Percentiles rank a stretch among this genome's conserved stretches.
phyloP scores from a whole-genome alignment of 1,139 yeast species.

The Suhomyces coccinellae region DNA sequence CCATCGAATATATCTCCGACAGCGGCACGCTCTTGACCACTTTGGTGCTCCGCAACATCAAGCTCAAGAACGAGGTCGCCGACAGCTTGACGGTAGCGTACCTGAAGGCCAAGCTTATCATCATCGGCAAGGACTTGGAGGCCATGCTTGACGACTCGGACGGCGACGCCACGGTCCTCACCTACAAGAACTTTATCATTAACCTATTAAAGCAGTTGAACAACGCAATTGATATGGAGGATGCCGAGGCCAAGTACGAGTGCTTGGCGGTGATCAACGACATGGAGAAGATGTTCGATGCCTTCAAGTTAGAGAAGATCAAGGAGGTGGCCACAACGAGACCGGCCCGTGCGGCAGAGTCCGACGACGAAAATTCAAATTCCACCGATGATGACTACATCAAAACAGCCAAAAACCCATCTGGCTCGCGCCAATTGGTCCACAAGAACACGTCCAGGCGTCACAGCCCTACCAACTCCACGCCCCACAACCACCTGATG shows the following conservation, averaged over 20 bases:
- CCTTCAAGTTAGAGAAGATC: slow-evolving; percentile 40
- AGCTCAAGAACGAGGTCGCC: slow-evolving; percentile 47
- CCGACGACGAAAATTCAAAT: slow-evolving; percentile 1
- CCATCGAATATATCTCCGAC: slow-evolving; percentile 53
- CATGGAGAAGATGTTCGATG: slow-evolving; percentile 63
- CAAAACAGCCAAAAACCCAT: not conserved
- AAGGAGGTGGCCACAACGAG: slow-evolving; percentile 18
- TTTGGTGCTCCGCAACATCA: slow-evolving; percentile 48
- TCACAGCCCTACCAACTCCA: slow-evolving; percentile 8
- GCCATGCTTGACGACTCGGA: slow-evolving; percentile 28
- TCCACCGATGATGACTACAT: not conserved
- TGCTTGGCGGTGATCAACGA: slow-evolving; percentile 61
- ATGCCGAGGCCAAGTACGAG: slow-evolving; percentile 53
- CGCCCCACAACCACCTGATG: slow-evolving; percentile 12
- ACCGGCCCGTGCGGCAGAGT: not conserved
- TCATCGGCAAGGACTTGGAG: slow-evolving; percentile 57
- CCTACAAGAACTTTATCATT: slow-evolving; percentile 53
- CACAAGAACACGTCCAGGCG: slow-evolving; percentile 4
- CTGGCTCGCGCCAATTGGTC: not conserved
- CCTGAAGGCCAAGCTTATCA: slow-evolving; percentile 55
- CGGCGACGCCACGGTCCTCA: slow-evolving; percentile 37
- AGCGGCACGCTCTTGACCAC: slow-evolving; percentile 59
- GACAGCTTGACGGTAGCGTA: slow-evolving; percentile 55
- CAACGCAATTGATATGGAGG: slow-evolving; percentile 49
- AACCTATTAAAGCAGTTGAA: slow-evolving; percentile 53